Base-by-base conservation (phyloP, 441 rosid genomes). In the Euphorbia corollata region DNA sequence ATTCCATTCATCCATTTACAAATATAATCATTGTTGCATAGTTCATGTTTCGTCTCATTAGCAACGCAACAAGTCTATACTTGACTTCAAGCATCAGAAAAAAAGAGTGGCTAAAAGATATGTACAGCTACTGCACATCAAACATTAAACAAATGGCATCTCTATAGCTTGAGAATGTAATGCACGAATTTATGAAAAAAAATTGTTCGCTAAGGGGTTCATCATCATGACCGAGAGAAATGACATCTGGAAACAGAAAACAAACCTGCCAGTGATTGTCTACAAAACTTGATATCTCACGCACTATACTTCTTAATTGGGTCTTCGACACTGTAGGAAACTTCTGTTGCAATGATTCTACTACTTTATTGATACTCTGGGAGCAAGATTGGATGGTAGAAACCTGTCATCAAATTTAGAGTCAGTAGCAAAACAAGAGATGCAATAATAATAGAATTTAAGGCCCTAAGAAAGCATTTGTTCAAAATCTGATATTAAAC, bases 221-320 rank as follows among this genome's bases (percentile, higher is more conserved):
- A 16, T 58, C 56, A 43, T 45, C 23, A 38, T 58, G 4, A 0
- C 15, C 2, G 53, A n/a, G n/a, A 24, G 2, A 36, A 6, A 16
- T 10, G 10, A 15, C 34, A 32, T 68, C 11, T 11, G 8, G 4
- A 55, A 50, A 51, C 12, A 63, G 18, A 24, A 61, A 50, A 74
- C 89, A 51, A 79, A 92, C 98, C 98, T 88, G 92, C 98, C 98
- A 88, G 50, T 79, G 87, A 59, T 85, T 87, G 69, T 88, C 92
- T 59, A 77, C 84, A 51, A 82, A 92, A 50, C 91, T 84, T 39
- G 97, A 86, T 71, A 92, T 77, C 78, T 92, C 96, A n/a, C 91
- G 92, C 47, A 93, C 92, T 85, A 79, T 87, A 62, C 65, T 86
- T 82, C 74, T 82, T 50, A 92, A 68, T 50, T 80, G 92, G 68